Evolutionary conservation across 2,329 filamentous ascomycete species (phyloP), one percentile per base, ranked within the genome.

Genomic region (Penicillium sp.): DNA sequence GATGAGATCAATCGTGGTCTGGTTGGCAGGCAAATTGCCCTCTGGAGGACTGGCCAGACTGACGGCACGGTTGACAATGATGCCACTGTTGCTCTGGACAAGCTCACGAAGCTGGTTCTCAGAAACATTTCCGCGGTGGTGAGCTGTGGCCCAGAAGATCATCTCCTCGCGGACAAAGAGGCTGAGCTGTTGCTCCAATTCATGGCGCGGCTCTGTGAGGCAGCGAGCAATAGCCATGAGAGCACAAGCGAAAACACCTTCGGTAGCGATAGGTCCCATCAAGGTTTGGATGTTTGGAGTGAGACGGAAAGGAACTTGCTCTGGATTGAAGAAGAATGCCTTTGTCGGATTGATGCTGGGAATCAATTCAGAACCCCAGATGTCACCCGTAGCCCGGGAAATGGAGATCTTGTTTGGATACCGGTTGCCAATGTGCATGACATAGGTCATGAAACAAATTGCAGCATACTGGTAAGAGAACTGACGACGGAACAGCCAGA

Each of bases 121-220:
- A 43, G 81, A 83, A 64, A 88, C 79, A 24, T 75, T 71, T 5
- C 77, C 73, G 47, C 91, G 84, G 69, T 96, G 90, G 61, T 85
- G 82, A 62, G 86, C 88, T 2, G 89, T 95, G 65, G 92, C 92
- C 94, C 94, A 99, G 76, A 92, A 95, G 63, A 93, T 92, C 83
- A 99, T 95, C 75, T 99, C 94, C 67, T 99, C 94, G 6, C 94
- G 86, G 61, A 99, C 94, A 72, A 97, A 97, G 58, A 99, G 84
- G 56, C 88, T 90, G 50, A 99, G 83, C 59, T 95, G 91, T 73
- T 97, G 92, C 70, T 96, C 94, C n/a, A 99, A 83, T 73, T 97
- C 92, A 66, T 76, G 72, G 16, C 74, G 72, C 24, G 92, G 90
- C 68, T 97, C 92, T 12, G 92, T 95, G 60, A 99, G 81, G 74